A percentile compares a stretch with the other conserved stretches of the same genome.
phyloP scores from a whole-genome alignment of 2,329 filamentous ascomycete species.

The Diaporthe batatas region DNA sequence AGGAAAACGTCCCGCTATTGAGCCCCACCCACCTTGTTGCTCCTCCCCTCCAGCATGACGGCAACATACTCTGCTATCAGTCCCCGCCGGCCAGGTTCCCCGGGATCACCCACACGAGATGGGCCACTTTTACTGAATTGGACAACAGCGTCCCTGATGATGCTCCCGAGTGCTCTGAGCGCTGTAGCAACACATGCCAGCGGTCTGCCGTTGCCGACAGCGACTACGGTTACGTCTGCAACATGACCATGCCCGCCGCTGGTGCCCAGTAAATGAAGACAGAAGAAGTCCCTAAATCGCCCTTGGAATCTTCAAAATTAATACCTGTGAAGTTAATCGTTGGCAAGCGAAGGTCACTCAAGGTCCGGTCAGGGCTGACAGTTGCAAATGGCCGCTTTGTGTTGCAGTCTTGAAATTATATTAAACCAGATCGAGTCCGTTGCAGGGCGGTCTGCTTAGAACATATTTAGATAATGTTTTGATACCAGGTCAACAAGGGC shows the following conservation, averaged over 20 bases:
- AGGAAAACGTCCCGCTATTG: neutral
- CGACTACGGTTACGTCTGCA: constrained; percentile 38
- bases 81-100: neutral
- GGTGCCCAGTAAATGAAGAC: neutral
- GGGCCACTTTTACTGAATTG: neutral
- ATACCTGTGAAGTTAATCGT: neutral
- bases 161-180: constrained; percentile 21
- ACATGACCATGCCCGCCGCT: constrained; percentile 17
- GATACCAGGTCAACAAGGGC: constrained; percentile 16
- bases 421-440: neutral
- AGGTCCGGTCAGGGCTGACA: neutral
- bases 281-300: too few relatives aligned
- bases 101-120: neutral
- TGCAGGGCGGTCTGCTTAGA: neutral
- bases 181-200: constrained; percentile 37
- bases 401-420: neutral
- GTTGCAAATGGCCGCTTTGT: neutral
- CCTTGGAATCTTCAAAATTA: neutral
- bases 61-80: neutral
- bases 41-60: neutral
- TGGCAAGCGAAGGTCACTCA: neutral
- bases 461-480: constrained; percentile 15
- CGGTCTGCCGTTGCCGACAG: constrained; percentile 39
- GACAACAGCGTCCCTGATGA: constrained; percentile 28
- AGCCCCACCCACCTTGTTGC: neutral